Percentiles rank a stretch among this genome's conserved stretches.
These are phyloP conservation scores for Eragrostis nindensis DNA, from an alignment of 176 grass and related monocot species.

Conservation along the genomic window DNA sequence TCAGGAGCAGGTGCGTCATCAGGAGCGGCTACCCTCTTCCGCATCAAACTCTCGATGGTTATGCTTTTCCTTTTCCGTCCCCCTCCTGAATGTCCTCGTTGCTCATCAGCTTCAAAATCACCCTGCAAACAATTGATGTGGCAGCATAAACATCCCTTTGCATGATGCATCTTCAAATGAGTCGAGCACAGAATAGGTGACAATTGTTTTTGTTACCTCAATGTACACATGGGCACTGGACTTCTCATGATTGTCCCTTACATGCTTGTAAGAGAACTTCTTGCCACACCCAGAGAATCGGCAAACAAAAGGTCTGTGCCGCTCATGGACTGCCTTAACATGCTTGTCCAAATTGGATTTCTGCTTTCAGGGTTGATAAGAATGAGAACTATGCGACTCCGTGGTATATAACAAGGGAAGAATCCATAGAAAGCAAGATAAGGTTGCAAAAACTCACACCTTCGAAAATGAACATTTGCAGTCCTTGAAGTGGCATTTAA, in stretches of 20 bases:
- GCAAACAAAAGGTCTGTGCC: conserved; percentile 53
- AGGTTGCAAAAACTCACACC: conserved; percentile 39
- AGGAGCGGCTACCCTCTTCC: conserved; percentile 51
- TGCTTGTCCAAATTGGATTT: conserved; percentile 78
- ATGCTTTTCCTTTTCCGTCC: conserved; percentile 53
- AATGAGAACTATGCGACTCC: conserved; percentile 17
- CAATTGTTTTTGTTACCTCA: conserved; percentile 43
- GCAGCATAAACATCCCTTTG: conserved; percentile 1
- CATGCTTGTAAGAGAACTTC: conserved; percentile 79
- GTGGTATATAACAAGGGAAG: background rate
- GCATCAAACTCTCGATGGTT: conserved; percentile 38
- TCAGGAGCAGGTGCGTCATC: conserved; percentile 41
- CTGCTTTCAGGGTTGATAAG: conserved; percentile 42
- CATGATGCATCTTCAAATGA: background rate
- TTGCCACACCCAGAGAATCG: conserved; percentile 62
- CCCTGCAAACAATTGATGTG: conserved; percentile 40
- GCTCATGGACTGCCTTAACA: conserved; percentile 65
- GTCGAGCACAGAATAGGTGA: too few relatives aligned
- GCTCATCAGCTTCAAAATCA: conserved; percentile 50
- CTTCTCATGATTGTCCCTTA: conserved; percentile 86
- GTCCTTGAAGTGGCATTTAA: conserved; percentile 63
- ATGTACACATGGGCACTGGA: conserved; percentile 45
- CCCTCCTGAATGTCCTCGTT: conserved; percentile 33
- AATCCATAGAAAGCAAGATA: conserved; percentile 11
- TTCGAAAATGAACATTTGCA: conserved; percentile 79